Base-by-base conservation (phyloP, 2,329 filamentous ascomycete species). In the Pseudopyricularia cyperi region DNA sequence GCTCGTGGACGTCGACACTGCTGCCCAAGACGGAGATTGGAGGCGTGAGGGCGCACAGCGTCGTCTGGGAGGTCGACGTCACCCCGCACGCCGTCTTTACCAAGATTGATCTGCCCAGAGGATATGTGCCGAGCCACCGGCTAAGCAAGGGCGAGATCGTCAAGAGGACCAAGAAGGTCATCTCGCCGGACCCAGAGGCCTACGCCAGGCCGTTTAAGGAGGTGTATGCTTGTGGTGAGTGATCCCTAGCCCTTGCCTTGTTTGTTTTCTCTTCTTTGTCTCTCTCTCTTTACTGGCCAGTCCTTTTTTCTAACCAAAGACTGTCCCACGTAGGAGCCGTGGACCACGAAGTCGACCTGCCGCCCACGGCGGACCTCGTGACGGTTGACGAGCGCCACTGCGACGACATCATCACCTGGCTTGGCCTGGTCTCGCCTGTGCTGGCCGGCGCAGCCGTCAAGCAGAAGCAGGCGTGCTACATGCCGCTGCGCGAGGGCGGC, bases 141-240 rank as follows among this genome's bases (percentile, higher is more conserved):
- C 64, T 66, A 53, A 64, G 60, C 57, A 63, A 66, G 61, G 74
- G 70, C 54, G 71, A 76, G 62, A 72, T 68, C 69, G 70, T 73
- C 62, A 69, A 70, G 68, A 70, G 74, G 61, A 69, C 68, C 60
- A 78, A 77, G 66, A 73, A 74, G 54, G 76, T 81, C 28, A 77
- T 77, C 17, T 26, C 22, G 26, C 88, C 89, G 12, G 83, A 88
- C 26, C 93, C 93, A 0, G 93, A 98, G 66, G 93, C 97, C 56
- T 98, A 98, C 64, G 87, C 93, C 1, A 78, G 93, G 4, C 90
- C 90, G 0, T 85, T 89, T 63, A 79, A 85, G 52, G 90, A 95
- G 64, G 85, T 95, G 11, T 98, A 98, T 65, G 90, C 89, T 1
- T 98, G 93, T 63, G 93, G 89, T 76, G 60, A 52, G 70, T 17